phyloP scores from a whole-genome alignment of 345 rosid genomes.

The Linum trigynum region DNA sequence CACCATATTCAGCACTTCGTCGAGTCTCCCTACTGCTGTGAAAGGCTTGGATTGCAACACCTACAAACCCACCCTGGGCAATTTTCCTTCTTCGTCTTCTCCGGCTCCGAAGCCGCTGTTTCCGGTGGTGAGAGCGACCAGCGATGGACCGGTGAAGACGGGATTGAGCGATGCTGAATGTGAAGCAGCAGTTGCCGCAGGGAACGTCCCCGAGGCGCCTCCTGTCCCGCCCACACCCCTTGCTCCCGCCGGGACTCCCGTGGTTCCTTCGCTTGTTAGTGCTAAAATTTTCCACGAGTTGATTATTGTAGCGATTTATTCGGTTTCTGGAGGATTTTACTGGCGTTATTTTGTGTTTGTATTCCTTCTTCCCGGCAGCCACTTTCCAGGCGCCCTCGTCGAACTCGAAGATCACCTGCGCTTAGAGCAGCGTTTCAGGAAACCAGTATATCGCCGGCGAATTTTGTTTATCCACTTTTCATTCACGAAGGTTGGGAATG shows the following conservation, averaged over 20 bases:
- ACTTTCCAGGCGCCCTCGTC: slow-evolving; percentile 71
- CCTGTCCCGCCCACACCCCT: slow-evolving; percentile 69
- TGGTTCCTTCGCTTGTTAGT: slow-evolving; percentile 54
- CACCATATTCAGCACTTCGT: slow-evolving; percentile 13
- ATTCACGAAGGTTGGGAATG: slow-evolving; percentile 76
- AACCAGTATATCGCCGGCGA: slow-evolving; percentile 69
- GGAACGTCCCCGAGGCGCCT: slow-evolving; percentile 75
- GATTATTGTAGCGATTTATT: too few species aligned
- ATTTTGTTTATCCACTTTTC: slow-evolving; percentile 86
- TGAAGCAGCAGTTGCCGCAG: slow-evolving; percentile 80
- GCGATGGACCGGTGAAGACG: slow-evolving; percentile 8
- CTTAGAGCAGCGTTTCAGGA: slow-evolving; percentile 79
- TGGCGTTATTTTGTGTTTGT: neutral
- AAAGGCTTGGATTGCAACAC: slow-evolving; percentile 16
- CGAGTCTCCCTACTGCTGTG: slow-evolving; percentile 7
- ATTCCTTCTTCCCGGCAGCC: slow-evolving; percentile 34
- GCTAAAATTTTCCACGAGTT: too few species aligned
- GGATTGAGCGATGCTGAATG: slow-evolving; percentile 55
- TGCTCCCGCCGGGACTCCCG: slow-evolving; percentile 75
- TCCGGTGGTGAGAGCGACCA: slow-evolving; percentile 9
- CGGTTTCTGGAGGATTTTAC: too few species aligned
- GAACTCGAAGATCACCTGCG: slow-evolving; percentile 62
- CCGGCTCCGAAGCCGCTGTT: slow-evolving; percentile 6
- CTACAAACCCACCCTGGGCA: slow-evolving; percentile 9
- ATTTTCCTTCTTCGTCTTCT: neutral